These are phyloP conservation scores for Boletus rex-veris DNA, from an alignment of 768 basidiomycete species.

Conservation along the genomic window DNA sequence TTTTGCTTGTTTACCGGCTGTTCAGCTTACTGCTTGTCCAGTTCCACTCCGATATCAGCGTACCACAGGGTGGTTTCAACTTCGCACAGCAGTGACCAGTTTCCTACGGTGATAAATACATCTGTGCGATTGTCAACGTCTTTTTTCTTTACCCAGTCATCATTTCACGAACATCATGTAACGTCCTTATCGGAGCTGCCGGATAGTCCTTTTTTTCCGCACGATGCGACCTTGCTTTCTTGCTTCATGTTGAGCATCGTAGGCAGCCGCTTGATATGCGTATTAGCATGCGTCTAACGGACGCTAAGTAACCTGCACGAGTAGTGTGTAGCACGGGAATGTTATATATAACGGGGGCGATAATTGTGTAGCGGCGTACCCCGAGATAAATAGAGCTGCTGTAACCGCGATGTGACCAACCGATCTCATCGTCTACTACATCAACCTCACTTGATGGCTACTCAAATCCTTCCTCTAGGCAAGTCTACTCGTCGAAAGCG, in stretches of 20 bases:
- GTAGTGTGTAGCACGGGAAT: constrained; percentile 17
- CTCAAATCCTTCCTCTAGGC: constrained; percentile 93
- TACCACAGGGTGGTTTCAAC: constrained; percentile 94
- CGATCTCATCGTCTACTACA: constrained; percentile 1
- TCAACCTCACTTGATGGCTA: constrained; percentile 57
- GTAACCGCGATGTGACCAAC: not conserved
- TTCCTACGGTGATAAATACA: constrained; percentile 3
- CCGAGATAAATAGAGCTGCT: constrained; percentile 1
- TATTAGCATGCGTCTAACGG: constrained; percentile 33
- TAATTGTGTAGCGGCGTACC: constrained; percentile 14
- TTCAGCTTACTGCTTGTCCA: constrained; percentile 27
- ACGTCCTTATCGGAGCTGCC: constrained; percentile 6
- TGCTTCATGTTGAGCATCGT: constrained; percentile 23
- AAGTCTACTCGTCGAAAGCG: constrained; percentile 12
- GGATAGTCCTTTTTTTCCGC: constrained; percentile 10
- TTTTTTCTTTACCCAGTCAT: constrained; percentile 12
- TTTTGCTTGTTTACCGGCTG: not conserved
- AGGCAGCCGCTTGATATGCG: constrained; percentile 17
- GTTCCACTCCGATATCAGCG: constrained; percentile 84
- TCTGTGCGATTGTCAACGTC: not conserved
- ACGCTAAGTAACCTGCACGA: constrained; percentile 23
- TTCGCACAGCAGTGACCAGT: constrained; percentile 64
- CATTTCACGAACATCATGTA: constrained; percentile 24
- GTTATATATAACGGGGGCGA: constrained; percentile 17
- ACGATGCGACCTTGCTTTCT: constrained; percentile 13